Evolutionary conservation across 768 basidiomycete species (phyloP).

Genomic region (Rhizopogon sp.): DNA sequence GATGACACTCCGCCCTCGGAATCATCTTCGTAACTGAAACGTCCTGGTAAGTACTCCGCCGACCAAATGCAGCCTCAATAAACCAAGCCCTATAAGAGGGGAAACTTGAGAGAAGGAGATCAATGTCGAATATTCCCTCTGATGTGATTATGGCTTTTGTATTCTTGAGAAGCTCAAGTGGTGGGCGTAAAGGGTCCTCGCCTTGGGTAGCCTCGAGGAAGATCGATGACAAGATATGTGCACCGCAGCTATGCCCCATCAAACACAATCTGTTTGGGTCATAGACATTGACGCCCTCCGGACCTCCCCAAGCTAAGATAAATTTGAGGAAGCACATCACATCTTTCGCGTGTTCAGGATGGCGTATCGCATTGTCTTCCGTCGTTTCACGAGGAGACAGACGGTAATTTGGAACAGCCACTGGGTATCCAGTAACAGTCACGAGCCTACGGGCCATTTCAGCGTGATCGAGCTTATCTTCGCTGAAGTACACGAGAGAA

Average conservation of each 20-base stretch:
- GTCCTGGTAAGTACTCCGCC: slow-evolving; percentile 38
- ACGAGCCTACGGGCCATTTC: slow-evolving; percentile 51
- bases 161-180: slow-evolving; percentile 34
- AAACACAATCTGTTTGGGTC: slow-evolving; percentile 46
- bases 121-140: slow-evolving; percentile 78
- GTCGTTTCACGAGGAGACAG: slow-evolving; percentile 48
- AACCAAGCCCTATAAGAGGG: slow-evolving; percentile 70
- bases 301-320: slow-evolving; percentile 38
- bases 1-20: slow-evolving; percentile 26
- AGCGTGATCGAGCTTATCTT: slow-evolving; percentile 64
- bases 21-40: slow-evolving; percentile 42
- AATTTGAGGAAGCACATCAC: slow-evolving; percentile 57
- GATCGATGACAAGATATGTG: slow-evolving; percentile 74
- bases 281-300: slow-evolving; percentile 22
- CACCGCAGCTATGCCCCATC: slow-evolving; percentile 77
- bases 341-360: slow-evolving; percentile 72
- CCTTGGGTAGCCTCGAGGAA: slow-evolving; percentile 48
- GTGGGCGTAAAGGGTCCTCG: slow-evolving; percentile 36
- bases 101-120: slow-evolving; percentile 56
- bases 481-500: slow-evolving; percentile 35
- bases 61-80: slow-evolving; percentile 59
- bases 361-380: slow-evolving; percentile 37
- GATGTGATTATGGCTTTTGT: slow-evolving; percentile 57
- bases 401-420: slow-evolving; percentile 76
- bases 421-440: slow-evolving; percentile 43